Evolutionary conservation across 2,329 filamentous ascomycete species (phyloP).

Genomic region (Calycina herbarum): DNA sequence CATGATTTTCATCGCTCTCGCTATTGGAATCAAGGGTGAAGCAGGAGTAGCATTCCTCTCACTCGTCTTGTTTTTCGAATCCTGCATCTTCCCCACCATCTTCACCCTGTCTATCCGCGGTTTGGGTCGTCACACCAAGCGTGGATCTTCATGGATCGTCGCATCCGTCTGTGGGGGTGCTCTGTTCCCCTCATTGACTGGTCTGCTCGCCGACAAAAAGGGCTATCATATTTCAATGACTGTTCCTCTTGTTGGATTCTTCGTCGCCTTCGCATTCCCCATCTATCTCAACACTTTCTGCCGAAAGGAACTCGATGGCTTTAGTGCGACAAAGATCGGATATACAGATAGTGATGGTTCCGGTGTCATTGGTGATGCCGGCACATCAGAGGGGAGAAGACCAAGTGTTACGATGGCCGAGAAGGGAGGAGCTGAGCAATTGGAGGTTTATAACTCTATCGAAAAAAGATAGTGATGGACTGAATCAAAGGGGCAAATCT

Average conservation of each 20-base stretch:
- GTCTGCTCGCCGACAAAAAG: constrained; percentile 34
- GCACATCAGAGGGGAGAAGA: constrained; percentile 25
- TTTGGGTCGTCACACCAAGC: constrained; percentile 73
- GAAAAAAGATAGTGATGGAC: neutral
- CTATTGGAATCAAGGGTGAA: constrained; percentile 42
- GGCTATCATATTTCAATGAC: constrained; percentile 32
- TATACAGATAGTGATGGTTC: constrained; percentile 30
- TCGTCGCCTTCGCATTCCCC: constrained; percentile 38
- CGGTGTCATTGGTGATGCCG: constrained; percentile 35
- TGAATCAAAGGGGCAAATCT: neutral
- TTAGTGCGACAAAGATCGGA: constrained; percentile 40
- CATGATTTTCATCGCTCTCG: constrained; percentile 51
- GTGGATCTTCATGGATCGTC: constrained; percentile 70
- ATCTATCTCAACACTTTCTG: constrained; percentile 39
- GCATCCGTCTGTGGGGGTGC: constrained; percentile 73
- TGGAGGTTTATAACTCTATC: constrained; percentile 5
- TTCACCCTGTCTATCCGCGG: constrained; percentile 75
- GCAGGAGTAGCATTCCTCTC: constrained; percentile 62
- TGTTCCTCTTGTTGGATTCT: constrained; percentile 38
- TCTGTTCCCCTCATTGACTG: constrained; percentile 69
- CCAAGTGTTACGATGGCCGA: constrained; percentile 20
- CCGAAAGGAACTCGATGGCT: constrained; percentile 39
- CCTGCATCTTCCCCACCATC: constrained; percentile 78
- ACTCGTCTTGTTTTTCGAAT: constrained; percentile 76
- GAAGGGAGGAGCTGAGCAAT: constrained; percentile 12